Base-by-base conservation (phyloP, 1,139 yeast genomes). In the Arxiozyma telluris region DNA sequence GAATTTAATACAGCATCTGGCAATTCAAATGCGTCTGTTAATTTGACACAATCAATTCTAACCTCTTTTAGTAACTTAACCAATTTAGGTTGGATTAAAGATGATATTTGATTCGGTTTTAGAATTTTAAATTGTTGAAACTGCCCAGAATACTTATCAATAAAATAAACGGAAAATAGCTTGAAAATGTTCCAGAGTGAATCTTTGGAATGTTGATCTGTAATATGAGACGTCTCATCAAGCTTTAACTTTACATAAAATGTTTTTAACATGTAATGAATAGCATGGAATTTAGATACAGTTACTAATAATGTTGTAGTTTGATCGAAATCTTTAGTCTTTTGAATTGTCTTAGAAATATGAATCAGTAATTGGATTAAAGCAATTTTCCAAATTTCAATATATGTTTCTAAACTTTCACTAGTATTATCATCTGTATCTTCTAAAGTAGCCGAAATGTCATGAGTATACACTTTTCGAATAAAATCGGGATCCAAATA, bases 21-120 rank as follows among this genome's bases (percentile, higher is more conserved):
- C 66, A 86, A 78, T 73, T 85, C 84, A 79, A 91, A 91, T 6
- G 96, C 80, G 72, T 91, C 98, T n/a, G 96, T 87, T 63, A 87
- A 76, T 21, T 88, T 87, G 67, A 89, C 81, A 55, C 84, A 86
- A 64, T 86, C 84, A 49, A 83, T 82, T 70, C 97, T 80, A 54
- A 84, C 64, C 46, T 72, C 75, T 21, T 71, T 65, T 59, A 82
- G 72, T 56, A 83, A 65, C 47, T 69, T 69, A 53, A 78, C 77
- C 57, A 79, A 69, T 54, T 71, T 72, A 44, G 78, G 73, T 61
- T 79, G 78, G 20, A 67, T 56, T 59, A 79, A 69, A 55, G 71
- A 68, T 39, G 78, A 73, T 58, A 80, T 74, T 52, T 75, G 73
- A 20, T 73, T 72, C 17, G 81, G 72, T 7, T 74, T 68, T 46